Percentiles rank a stretch among this genome's conserved stretches.
phyloP scores from a whole-genome alignment of 257 asterid species.

The Solanum etuberosum region DNA sequence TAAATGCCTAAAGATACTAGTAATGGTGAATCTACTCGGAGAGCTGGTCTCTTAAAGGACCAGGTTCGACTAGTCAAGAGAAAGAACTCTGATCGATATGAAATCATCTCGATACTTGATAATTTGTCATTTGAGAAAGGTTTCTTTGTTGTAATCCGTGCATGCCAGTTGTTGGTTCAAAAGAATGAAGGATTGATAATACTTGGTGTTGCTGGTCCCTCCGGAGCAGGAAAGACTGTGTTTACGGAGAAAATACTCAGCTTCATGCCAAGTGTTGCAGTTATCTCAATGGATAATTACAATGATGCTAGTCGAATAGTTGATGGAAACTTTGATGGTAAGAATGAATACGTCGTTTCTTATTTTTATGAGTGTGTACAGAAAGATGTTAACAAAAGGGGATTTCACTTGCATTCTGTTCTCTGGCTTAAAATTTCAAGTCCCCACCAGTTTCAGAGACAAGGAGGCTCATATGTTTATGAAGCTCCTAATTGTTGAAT shows the following conservation, averaged over 20 bases:
- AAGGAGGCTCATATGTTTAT: not conserved
- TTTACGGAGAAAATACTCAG: constrained; percentile 56
- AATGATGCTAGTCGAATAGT: constrained; percentile 90
- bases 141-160: constrained; percentile 78
- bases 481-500: not conserved
- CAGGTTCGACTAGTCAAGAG: constrained; percentile 77
- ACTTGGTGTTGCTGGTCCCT: constrained; percentile 93
- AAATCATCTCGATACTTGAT: constrained; percentile 55
- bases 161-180: constrained; percentile 79
- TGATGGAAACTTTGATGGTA: constrained; percentile 97
- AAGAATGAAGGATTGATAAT: constrained; percentile 79
- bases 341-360: not conserved
- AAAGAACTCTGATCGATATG: constrained; percentile 72
- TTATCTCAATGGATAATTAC: constrained; percentile 97
- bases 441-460: not conserved
- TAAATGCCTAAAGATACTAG: constrained; percentile 39
- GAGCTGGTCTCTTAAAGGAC: constrained; percentile 77
- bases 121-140: constrained; percentile 93
- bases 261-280: constrained; percentile 87
- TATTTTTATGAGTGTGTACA: not conserved
- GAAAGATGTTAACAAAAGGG: not conserved
- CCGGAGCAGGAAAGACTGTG: constrained; percentile 96
- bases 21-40: constrained; percentile 41
- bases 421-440: not conserved
- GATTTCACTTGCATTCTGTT: not conserved